Conservation (phyloP, 805 yeast species). For the Cyberlindnera galapagoensis region DNA sequence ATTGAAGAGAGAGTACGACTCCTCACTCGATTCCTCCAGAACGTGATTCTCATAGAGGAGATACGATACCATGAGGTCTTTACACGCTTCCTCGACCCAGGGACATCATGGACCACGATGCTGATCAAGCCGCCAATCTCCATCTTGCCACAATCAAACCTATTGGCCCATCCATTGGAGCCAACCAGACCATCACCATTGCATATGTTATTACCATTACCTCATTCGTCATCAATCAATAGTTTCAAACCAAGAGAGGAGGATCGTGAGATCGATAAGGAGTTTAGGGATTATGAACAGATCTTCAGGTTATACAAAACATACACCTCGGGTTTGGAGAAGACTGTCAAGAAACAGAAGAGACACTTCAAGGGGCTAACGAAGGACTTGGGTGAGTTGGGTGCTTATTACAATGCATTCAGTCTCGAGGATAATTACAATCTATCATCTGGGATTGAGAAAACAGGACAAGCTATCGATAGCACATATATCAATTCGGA, state of each 20-base stretch:
- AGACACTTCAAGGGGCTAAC: slow-evolving; percentile 47
- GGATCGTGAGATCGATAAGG: slow-evolving; percentile 11
- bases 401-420: slow-evolving; percentile 60
- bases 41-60: slow-evolving; percentile 55
- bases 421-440: slow-evolving; percentile 38
- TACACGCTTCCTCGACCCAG: slow-evolving; percentile 78
- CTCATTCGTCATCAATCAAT: slow-evolving; percentile 34
- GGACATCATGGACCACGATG: slow-evolving; percentile 77
- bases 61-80: slow-evolving; percentile 58
- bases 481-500: slow-evolving; percentile 51
- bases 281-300: slow-evolving; percentile 23
- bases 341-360: slow-evolving; percentile 22
- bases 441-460: slow-evolving; percentile 61
- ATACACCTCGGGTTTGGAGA: slow-evolving; percentile 18
- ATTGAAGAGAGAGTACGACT: slow-evolving; percentile 70
- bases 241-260: slow-evolving; percentile 21
- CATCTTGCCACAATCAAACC: slow-evolving; percentile 42
- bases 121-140: slow-evolving; percentile 48
- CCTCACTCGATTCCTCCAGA: slow-evolving; percentile 68
- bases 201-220: slow-evolving; percentile 58
- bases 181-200: slow-evolving; percentile 52
- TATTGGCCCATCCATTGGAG: slow-evolving; percentile 55
- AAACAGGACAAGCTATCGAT: slow-evolving; percentile 83
- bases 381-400: slow-evolving; percentile 67
- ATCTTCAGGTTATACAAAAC: slow-evolving; percentile 19